These are phyloP conservation scores for Paecilomyces formosus DNA, from an alignment of 2,329 filamentous ascomycete species.

Conservation along the genomic window DNA sequence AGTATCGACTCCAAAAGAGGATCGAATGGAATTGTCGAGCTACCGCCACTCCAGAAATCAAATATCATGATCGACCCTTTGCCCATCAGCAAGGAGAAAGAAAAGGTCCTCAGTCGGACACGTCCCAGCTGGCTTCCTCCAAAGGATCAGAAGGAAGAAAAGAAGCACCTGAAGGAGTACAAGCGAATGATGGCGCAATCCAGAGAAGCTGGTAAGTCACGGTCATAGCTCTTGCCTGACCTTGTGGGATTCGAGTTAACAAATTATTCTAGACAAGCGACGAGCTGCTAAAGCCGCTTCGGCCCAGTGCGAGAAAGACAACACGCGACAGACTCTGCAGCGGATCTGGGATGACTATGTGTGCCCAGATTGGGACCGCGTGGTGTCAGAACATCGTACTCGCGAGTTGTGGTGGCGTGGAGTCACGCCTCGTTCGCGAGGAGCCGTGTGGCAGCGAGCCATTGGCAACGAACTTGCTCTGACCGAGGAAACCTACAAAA, in stretches of 20 bases:
- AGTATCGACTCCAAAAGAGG: constrained; percentile 30
- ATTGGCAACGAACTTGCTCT: constrained; percentile 56
- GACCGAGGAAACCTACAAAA: constrained; percentile 47
- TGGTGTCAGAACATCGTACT: constrained; percentile 47
- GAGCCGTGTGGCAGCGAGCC: constrained; percentile 52
- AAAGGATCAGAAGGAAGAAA: constrained; percentile 80
- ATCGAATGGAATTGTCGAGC: constrained; percentile 36
- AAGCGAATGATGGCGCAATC: constrained; percentile 59
- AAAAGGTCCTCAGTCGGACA: constrained; percentile 57
- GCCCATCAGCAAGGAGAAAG: constrained; percentile 60
- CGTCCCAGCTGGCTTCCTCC: constrained; percentile 62
- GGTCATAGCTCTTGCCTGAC: neutral
- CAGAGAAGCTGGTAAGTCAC: constrained; percentile 46
- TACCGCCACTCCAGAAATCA: constrained; percentile 55
- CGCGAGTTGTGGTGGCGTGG: constrained; percentile 60
- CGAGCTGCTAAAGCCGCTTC: constrained; percentile 41
- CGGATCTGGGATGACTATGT: constrained; percentile 57
- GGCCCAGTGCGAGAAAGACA: constrained; percentile 42
- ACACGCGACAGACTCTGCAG: constrained; percentile 46
- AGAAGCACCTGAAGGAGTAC: constrained; percentile 69
- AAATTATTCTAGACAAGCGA: constrained; percentile 37
- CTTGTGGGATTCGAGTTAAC: constrained; percentile 5
- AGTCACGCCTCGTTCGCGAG: constrained; percentile 49
- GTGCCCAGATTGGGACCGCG: constrained; percentile 51
- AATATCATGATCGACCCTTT: constrained; percentile 60